Conservation (phyloP, 2,329 filamentous ascomycete genomes). For the Elsinoe necatrix region DNA sequence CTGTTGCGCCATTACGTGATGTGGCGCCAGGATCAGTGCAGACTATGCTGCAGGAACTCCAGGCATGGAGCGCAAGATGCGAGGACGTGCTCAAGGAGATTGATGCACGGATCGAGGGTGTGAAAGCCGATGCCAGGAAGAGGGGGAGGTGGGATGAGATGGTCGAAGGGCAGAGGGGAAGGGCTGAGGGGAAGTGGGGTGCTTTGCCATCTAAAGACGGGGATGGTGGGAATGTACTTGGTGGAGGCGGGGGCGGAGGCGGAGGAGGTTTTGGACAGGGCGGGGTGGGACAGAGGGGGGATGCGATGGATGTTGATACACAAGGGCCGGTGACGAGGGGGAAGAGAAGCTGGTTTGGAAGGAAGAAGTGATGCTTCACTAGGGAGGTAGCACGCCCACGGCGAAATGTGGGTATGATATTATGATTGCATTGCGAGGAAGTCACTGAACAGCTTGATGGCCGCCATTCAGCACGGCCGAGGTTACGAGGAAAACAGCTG, state of each 20-base stretch:
- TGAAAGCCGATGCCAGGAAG: constrained; percentile 44
- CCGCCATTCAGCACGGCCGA: too few species aligned
- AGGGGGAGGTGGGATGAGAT: constrained; percentile 36
- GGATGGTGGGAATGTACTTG: constrained; percentile 23
- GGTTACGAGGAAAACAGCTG: too few species aligned
- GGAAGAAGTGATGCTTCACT: not conserved
- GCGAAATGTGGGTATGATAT: not conserved
- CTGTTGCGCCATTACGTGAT: constrained; percentile 79
- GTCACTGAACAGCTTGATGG: too few species aligned
- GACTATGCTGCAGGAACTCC: constrained; percentile 58
- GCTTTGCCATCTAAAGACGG: constrained; percentile 17
- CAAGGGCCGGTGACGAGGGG: constrained; percentile 16
- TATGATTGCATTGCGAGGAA: not conserved
- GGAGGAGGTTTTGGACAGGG: constrained; percentile 9
- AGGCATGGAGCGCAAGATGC: constrained; percentile 72
- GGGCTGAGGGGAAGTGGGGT: constrained; percentile 22
- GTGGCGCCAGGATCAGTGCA: constrained; percentile 65
- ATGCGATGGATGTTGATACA: constrained; percentile 31
- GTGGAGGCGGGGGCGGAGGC: constrained; percentile 15
- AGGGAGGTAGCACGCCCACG: too few species aligned
- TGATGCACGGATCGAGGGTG: constrained; percentile 61
- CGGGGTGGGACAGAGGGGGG: constrained; percentile 14
- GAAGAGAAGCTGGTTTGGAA: constrained; percentile 17
- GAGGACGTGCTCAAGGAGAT: constrained; percentile 63
- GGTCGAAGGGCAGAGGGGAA: constrained; percentile 34